phyloP scores from a whole-genome alignment of 768 basidiomycete species.

The Boletus sensibilis region DNA sequence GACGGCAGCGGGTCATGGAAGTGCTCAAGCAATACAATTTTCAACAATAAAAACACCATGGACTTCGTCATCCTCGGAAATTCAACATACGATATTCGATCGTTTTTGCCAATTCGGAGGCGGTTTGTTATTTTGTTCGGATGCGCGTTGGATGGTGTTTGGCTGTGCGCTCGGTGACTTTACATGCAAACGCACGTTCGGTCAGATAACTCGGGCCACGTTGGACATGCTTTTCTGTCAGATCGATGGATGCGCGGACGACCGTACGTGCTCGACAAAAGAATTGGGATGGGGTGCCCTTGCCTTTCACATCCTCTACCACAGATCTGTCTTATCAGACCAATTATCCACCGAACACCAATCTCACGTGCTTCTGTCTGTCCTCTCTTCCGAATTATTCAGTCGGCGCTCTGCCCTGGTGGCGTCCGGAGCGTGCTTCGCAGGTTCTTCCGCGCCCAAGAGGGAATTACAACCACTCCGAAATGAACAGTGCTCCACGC shows the following conservation, averaged over 20 bases:
- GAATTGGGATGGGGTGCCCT: neutral
- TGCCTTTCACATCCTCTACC: neutral
- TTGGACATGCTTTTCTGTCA: neutral
- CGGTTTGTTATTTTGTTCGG: neutral
- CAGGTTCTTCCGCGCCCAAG: neutral
- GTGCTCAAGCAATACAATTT: constrained; percentile 3
- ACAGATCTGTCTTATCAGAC: constrained; percentile 9
- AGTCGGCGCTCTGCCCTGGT: constrained; percentile 4
- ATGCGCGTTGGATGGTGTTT: neutral
- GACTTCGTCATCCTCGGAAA: constrained; percentile 26
- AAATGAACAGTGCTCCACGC: constrained; percentile 24
- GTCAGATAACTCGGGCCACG: neutral
- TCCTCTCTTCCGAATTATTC: neutral
- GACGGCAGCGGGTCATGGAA: neutral
- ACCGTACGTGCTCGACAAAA: neutral
- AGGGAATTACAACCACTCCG: constrained; percentile 6
- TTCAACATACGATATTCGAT: constrained; percentile 10
- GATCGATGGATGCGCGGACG: neutral
- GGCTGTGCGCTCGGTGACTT: neutral
- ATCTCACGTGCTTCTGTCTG: neutral
- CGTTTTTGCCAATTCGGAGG: constrained; percentile 9
- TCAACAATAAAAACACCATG: neutral
- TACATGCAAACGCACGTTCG: neutral
- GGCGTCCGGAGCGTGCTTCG: constrained; percentile 8
- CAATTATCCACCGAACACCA: constrained; percentile 2